phyloP scores from a whole-genome alignment of 208 protist species.

The Entamoeba histolytica region DNA sequence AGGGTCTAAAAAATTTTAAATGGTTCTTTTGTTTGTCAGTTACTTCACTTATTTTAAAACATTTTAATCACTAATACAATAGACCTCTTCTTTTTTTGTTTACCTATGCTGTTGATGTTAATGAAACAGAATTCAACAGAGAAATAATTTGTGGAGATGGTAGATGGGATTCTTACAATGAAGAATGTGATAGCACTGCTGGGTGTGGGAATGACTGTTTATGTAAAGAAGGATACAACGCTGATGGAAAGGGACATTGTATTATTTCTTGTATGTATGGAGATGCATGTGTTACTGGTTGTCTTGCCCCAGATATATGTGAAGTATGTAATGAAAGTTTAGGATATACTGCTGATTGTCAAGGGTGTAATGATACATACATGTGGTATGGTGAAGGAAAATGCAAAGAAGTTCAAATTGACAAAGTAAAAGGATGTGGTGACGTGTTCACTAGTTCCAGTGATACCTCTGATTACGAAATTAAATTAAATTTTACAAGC shows the following conservation, averaged over 20 bases:
- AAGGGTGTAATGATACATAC: not conserved
- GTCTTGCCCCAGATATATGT: not conserved
- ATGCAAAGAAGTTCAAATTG: not conserved
- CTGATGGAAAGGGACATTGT: not conserved
- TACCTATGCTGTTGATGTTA: not conserved
- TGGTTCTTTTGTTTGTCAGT: no score
- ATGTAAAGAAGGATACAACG: not conserved
- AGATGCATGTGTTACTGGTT: not conserved
- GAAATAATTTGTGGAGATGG: not conserved
- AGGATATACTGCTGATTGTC: not conserved
- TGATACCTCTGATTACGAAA: no score
- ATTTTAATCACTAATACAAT: no score
- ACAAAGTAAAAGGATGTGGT: not conserved
- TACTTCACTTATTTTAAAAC: no score
- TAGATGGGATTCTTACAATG: not conserved
- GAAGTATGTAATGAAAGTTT: not conserved
- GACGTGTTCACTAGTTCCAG: not conserved
- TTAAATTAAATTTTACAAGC: not conserved
- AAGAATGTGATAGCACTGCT: not conserved
- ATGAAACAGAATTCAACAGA: not conserved
- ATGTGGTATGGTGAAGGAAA: not conserved
- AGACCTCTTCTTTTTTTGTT: no score
- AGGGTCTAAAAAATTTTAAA: no score
- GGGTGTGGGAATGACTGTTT: not conserved
- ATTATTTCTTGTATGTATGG: not conserved